Conservation (phyloP, 805 yeast genomes). For the Candida koratica region DNA sequence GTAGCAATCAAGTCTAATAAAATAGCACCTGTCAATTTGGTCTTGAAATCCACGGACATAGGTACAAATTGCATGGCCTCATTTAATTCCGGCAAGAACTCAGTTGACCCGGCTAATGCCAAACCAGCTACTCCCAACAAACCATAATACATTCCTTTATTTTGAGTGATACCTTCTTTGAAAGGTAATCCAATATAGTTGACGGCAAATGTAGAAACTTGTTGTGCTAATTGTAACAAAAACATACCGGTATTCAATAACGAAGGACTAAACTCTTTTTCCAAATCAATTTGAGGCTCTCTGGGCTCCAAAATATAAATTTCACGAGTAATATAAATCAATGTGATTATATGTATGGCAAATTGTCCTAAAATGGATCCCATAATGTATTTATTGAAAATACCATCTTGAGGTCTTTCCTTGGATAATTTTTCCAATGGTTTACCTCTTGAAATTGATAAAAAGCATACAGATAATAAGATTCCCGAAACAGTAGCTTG, state of each 20-base stretch:
- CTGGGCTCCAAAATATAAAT: slow-evolving; percentile 89
- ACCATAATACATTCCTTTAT: slow-evolving; percentile 97
- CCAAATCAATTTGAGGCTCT: slow-evolving; percentile 84
- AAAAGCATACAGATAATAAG: slow-evolving; percentile 87
- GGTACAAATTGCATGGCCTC: slow-evolving; percentile 89
- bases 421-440: slow-evolving; percentile 85
- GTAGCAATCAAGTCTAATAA: slow-evolving; percentile 71
- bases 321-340: slow-evolving; percentile 77
- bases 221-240: slow-evolving; percentile 90
- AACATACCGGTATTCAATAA: slow-evolving; percentile 94
- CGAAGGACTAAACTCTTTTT: slow-evolving; percentile 83
- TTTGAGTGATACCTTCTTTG: slow-evolving; percentile 83
- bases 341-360: slow-evolving; percentile 81
- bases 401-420: slow-evolving; percentile 96
- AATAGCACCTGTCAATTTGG: slow-evolving; percentile 70
- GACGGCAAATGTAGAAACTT: slow-evolving; percentile 95
- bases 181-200: slow-evolving; percentile 97
- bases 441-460: slow-evolving; percentile 90
- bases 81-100: slow-evolving; percentile 89
- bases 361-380: slow-evolving; percentile 96
- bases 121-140: slow-evolving; percentile 84
- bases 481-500: slow-evolving; percentile 97
- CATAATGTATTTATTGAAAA: slow-evolving; percentile 92
- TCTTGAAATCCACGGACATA: slow-evolving; percentile 70
- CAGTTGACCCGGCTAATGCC: slow-evolving; percentile 90